phyloP scores from a whole-genome alignment of 2,329 filamentous ascomycete species.

The Harringtonia lauricola region DNA sequence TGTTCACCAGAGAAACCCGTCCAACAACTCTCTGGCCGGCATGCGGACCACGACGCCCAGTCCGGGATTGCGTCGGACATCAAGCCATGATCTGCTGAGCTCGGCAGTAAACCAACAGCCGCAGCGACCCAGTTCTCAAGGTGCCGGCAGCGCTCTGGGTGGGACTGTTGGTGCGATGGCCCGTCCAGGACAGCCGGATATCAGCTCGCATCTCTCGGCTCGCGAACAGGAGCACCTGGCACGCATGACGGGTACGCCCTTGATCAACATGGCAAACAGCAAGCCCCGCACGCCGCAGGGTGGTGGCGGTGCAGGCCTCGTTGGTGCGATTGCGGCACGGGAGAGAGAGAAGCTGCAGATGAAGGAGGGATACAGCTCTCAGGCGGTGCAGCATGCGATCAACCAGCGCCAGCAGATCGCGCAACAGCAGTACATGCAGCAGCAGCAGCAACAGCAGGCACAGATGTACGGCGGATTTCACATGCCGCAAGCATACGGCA shows the following conservation, averaged over 20 bases:
- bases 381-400: conserved; percentile 64
- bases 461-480: conserved; percentile 15
- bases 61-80: conserved; percentile 28
- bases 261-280: conserved; percentile 56
- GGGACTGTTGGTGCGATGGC: no score
- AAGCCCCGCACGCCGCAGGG: conserved; percentile 34
- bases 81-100: conserved; percentile 28
- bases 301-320: conserved; percentile 49
- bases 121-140: conserved; percentile 46
- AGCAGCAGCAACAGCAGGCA: conserved; percentile 19
- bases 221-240: conserved; percentile 85
- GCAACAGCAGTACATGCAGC: conserved; percentile 21
- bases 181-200: no score
- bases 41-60: conserved; percentile 29
- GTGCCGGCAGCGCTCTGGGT: conserved; percentile 38
- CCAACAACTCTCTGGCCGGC: conserved; percentile 34
- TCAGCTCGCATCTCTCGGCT: conserved; percentile 57
- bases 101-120: conserved; percentile 25
- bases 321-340: conserved; percentile 68
- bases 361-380: conserved; percentile 57
- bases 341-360: conserved; percentile 68
- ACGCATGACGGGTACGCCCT: conserved; percentile 63
- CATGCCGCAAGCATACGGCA: conserved; percentile 10
- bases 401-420: conserved; percentile 45
- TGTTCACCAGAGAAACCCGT: conserved; percentile 48